phyloP scores from a whole-genome alignment of 495 filamentous ascomycete genomes.

The Trichoderma orchidacearum region DNA sequence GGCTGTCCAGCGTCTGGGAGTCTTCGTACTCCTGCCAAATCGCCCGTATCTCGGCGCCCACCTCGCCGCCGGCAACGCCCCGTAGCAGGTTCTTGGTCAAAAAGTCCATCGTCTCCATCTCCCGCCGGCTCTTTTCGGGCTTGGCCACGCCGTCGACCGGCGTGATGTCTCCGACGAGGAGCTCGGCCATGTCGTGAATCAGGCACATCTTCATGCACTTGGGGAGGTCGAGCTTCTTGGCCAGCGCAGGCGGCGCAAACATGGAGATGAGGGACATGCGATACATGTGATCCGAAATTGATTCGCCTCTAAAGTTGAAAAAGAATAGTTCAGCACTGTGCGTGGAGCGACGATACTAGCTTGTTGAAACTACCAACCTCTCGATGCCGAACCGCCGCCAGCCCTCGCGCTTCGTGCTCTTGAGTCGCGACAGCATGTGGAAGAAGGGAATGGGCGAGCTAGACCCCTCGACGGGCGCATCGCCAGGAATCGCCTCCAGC shows the following conservation, averaged over 20 bases:
- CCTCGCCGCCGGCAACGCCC: slow-evolving; percentile 52
- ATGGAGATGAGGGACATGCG: slow-evolving; percentile 95
- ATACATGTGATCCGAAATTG: slow-evolving; percentile 98
- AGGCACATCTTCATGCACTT: slow-evolving; percentile 89
- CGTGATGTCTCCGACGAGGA: slow-evolving; percentile 90
- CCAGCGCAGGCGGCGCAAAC: slow-evolving; percentile 70
- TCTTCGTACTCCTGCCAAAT: slow-evolving; percentile 94
- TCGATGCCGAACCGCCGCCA: slow-evolving; percentile 81
- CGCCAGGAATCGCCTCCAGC: slow-evolving; percentile 25
- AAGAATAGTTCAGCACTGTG: neutral
- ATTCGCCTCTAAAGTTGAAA: slow-evolving; percentile 41
- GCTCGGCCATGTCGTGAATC: slow-evolving; percentile 95
- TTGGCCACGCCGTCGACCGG: slow-evolving; percentile 62
- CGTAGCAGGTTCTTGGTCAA: slow-evolving; percentile 59
- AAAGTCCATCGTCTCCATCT: slow-evolving; percentile 81
- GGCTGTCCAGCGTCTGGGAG: slow-evolving; percentile 62
- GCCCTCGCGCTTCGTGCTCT: slow-evolving; percentile 90
- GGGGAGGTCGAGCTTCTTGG: slow-evolving; percentile 54
- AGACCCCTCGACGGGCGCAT: slow-evolving; percentile 41
- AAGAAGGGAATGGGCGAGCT: slow-evolving; percentile 79
- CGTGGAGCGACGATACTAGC: no score
- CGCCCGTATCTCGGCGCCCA: slow-evolving; percentile 52
- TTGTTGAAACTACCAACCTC: slow-evolving; percentile 21
- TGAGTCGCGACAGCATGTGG: slow-evolving; percentile 81
- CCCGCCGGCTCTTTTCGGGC: slow-evolving; percentile 73